Percentiles rank a stretch among this genome's conserved stretches.
Conservation (phyloP, 805 yeast genomes). For the Candida orba region DNA sequence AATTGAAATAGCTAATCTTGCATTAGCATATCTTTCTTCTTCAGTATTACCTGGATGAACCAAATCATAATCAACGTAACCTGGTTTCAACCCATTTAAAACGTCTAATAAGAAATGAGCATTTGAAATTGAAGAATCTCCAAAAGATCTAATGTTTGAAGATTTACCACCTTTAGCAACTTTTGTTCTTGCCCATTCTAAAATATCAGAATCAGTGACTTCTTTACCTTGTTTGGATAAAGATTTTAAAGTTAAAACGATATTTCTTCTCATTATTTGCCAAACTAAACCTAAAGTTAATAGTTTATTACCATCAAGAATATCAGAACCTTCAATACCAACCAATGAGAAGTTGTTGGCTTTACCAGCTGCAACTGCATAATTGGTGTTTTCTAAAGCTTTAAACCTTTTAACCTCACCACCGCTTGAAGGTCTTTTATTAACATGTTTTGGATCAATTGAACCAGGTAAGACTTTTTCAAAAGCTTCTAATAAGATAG, state of each 20-base stretch:
- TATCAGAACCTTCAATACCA: slow-evolving; percentile 97
- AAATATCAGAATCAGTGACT: slow-evolving; percentile 75
- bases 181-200: slow-evolving; percentile 89
- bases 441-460: slow-evolving; percentile 70
- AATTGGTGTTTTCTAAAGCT: slow-evolving; percentile 95
- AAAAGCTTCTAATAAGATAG: slow-evolving; percentile 81
- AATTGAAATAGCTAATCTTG: slow-evolving; percentile 93
- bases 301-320: slow-evolving; percentile 85
- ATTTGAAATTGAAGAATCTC: slow-evolving; percentile 66
- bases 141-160: slow-evolving; percentile 71
- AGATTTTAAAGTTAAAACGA: slow-evolving; percentile 70
- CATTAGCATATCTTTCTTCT: slow-evolving; percentile 88
- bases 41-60: slow-evolving; percentile 74
- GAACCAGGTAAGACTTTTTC: slow-evolving; percentile 94
- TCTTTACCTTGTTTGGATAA: slow-evolving; percentile 64
- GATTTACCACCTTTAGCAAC: slow-evolving; percentile 80
- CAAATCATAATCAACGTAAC: slow-evolving; percentile 92
- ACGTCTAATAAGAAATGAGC: slow-evolving; percentile 86
- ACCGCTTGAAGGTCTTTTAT: slow-evolving; percentile 75
- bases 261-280: slow-evolving; percentile 98
- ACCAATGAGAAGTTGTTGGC: slow-evolving; percentile 88
- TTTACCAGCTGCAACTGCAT: slow-evolving; percentile 95
- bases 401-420: slow-evolving; percentile 81
- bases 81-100: slow-evolving; percentile 90
- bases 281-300: slow-evolving; percentile 90